Evolutionary conservation across 2,329 filamentous ascomycete genomes (phyloP).

Genomic region (Calonectria honghensis): DNA sequence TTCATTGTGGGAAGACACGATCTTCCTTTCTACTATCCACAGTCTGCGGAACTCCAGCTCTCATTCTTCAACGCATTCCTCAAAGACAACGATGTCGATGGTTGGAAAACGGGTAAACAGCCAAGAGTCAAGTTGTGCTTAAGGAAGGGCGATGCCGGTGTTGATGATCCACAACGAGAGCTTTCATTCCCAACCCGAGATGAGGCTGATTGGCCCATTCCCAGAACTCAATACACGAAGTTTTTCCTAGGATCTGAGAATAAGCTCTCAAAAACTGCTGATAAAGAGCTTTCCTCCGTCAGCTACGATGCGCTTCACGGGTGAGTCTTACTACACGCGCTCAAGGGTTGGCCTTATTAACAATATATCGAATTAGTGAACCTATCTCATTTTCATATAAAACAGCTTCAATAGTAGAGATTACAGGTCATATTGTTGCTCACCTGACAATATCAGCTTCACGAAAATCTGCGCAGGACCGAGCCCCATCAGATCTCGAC

Average conservation of each 20-base stretch:
- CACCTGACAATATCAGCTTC: slow-evolving; percentile 79
- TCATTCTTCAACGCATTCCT: slow-evolving; percentile 83
- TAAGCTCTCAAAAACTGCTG: not conserved
- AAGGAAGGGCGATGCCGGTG: slow-evolving; percentile 79
- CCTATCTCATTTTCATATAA: slow-evolving; percentile 71
- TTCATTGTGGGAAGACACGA: slow-evolving; percentile 83
- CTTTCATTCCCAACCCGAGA: slow-evolving; percentile 71
- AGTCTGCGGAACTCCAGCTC: slow-evolving; percentile 80
- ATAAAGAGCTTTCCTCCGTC: not conserved
- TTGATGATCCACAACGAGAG: slow-evolving; percentile 78
- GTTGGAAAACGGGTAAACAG: slow-evolving; percentile 73
- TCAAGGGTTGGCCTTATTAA: too few species aligned
- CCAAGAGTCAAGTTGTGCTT: slow-evolving; percentile 77
- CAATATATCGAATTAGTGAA: slow-evolving; percentile 17
- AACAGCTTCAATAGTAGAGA: slow-evolving; percentile 74
- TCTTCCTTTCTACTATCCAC: slow-evolving; percentile 82
- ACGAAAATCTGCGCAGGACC: slow-evolving; percentile 64
- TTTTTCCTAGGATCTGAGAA: slow-evolving; percentile 73
- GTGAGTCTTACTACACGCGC: not conserved
- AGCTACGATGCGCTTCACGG: not conserved
- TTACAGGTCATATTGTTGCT: slow-evolving; percentile 80
- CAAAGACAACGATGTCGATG: slow-evolving; percentile 77
- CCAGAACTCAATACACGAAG: slow-evolving; percentile 77
- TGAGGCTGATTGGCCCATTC: slow-evolving; percentile 80
- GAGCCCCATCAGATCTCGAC: slow-evolving; percentile 70